Conservation (phyloP, 768 basidiomycete genomes). For the Thelephora aurantiotincta region DNA sequence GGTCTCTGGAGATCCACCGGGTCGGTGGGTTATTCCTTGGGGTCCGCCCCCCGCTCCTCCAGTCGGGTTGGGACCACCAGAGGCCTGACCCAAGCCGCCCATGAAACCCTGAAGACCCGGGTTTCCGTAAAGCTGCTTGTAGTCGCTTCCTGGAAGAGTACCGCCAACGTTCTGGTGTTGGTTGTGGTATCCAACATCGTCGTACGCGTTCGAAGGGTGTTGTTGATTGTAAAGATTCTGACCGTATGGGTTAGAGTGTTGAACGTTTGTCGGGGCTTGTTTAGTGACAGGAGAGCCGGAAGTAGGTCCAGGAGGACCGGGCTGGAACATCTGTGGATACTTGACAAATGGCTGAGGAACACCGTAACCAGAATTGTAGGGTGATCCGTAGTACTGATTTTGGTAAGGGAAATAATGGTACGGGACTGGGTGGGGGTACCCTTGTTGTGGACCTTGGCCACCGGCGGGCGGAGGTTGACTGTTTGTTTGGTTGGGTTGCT, state of each 20-base stretch:
- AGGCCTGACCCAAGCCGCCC: constrained; percentile 39
- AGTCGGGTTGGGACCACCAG: constrained; percentile 20
- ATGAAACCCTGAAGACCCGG: constrained; percentile 61
- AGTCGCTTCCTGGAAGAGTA: constrained; percentile 26
- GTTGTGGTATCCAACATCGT: constrained; percentile 37
- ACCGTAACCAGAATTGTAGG: constrained; percentile 44
- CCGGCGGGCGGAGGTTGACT: constrained; percentile 44
- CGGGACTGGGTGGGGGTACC: constrained; percentile 42
- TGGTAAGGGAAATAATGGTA: constrained; percentile 62
- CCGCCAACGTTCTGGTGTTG: constrained; percentile 30
- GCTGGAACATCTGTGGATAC: constrained; percentile 66
- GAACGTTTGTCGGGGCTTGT: constrained; percentile 42
- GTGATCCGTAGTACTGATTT: constrained; percentile 62
- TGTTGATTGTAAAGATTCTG: constrained; percentile 57
- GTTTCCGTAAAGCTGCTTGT: constrained; percentile 36
- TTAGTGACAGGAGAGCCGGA: constrained; percentile 53
- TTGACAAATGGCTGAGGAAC: constrained; percentile 61
- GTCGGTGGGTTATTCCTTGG: constrained; percentile 22
- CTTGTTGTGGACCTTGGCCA: constrained; percentile 51
- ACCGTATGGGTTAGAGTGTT: constrained; percentile 45
- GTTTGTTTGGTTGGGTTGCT: constrained; percentile 35
- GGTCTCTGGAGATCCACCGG: constrained; percentile 52
- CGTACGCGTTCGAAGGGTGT: constrained; percentile 33
- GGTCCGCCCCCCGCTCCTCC: constrained; percentile 22
- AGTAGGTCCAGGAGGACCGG: constrained; percentile 54